Base-by-base conservation (phyloP, 768 basidiomycete species). In the Mycena sanguinolenta region DNA sequence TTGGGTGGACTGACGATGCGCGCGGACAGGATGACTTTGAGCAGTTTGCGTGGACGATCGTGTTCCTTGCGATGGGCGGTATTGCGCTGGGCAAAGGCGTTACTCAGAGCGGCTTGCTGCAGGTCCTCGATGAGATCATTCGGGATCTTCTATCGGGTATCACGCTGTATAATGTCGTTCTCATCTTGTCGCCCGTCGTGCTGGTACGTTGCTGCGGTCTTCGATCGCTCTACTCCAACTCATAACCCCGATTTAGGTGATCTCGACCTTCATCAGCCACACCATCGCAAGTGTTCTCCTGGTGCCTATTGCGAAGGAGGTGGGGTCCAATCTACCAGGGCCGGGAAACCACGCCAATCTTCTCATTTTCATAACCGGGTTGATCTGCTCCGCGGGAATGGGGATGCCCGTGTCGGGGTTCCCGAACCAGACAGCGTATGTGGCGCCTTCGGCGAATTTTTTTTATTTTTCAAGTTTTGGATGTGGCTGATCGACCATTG, bases 391-490 rank as follows among this genome's bases (percentile, higher is more conserved):
- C 4, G 85, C 95, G 7, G 98, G 97, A 2, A 99, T 99, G 98
- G 97, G 95, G 14, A 94, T 99, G 88, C 97, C 97, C 3, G 96
- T 99, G 44, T 96, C 95, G 70, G 98, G 98, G n/a, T 99, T 99
- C 85, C 97, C 97, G 0, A 98, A 98, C 80, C 95, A 98, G 82
- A 96, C 95, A 58, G 95, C 96, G 96, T 97, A 81, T 75, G 93
- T 89, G 17, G 55, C 62, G 16, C 58, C 5, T 5, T 17, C 66
- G 72, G 63, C 32, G 30, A n/a, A 70, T 74, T 17, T 66, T 44
- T 69, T 67, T n/a, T n/a, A n/a, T n/a, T n/a, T n/a, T n/a, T n/a
- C n/a, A n/a, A 23, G 67, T 54, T 62, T 67, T 67, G 65, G 21
- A 70, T 54, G 58, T 65, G 46, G 39, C 30, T 69, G 59, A 53